Conservation (phyloP, 176 grass and related monocot genomes). For the Bothriochloa decipiens region DNA sequence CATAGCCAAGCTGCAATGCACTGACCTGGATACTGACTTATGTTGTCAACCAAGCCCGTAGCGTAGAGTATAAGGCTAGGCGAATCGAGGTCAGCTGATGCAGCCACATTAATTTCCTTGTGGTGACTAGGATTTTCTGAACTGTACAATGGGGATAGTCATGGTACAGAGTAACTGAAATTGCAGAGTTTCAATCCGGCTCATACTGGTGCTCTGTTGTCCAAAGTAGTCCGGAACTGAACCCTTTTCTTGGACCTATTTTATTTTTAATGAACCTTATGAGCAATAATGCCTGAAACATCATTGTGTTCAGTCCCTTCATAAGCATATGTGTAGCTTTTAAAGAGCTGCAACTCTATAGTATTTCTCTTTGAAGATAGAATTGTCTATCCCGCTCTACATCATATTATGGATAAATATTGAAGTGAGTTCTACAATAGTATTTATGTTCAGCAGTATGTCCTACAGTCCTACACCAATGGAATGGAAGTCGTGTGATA, state of each 20-base stretch:
- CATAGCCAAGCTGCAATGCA: neutral
- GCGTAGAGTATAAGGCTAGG: neutral
- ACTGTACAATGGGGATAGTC: neutral
- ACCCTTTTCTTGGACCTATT: slow-evolving; percentile 25
- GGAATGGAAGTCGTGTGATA: neutral
- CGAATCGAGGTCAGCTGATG: neutral
- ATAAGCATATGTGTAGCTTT: neutral
- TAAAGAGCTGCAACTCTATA: neutral
- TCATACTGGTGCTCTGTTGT: neutral
- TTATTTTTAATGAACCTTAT: neutral
- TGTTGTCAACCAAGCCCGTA: neutral
- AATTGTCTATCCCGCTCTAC: neutral
- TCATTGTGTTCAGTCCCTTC: neutral
- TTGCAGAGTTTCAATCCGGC: neutral
- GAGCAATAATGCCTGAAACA: neutral
- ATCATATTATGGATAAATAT: neutral
- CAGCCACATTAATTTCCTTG: neutral
- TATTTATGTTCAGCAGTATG: neutral
- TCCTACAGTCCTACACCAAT: neutral
- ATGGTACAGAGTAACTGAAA: slow-evolving; percentile 22
- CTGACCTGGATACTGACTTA: neutral
- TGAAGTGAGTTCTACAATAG: neutral
- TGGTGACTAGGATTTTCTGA: neutral
- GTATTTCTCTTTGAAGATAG: neutral
- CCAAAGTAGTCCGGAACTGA: neutral